Evolutionary conservation across 2,329 filamentous ascomycete species (phyloP), one percentile per base, ranked within the genome.

Genomic region (Venturia asperata): DNA sequence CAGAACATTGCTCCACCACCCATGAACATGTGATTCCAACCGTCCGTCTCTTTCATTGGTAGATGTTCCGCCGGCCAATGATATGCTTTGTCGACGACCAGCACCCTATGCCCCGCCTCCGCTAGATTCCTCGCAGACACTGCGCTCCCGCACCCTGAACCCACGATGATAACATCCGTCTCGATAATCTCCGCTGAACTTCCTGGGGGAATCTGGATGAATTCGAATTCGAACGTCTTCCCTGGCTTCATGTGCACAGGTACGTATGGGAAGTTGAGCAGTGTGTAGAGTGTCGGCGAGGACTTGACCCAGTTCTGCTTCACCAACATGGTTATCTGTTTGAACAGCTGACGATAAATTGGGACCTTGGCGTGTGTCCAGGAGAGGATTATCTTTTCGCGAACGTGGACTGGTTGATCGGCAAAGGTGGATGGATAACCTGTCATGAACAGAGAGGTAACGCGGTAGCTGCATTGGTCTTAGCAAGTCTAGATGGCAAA

Each of bases 51-150:
- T 1, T 80, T 75, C 88, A 96, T 91, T 1, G 92, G 92, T 9
- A 92, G 84, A 67, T 89, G 84, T 1, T 85, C 80, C 0, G 89
- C 83, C 0, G 86, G 78, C 77, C 89, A 93, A 72, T 94, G 84
- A 73, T 92, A 91, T 1, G 84, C 85, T 73, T 94, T 94, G 69
- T 95, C 91, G 3, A 91, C 87, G 0, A 97, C 90, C 4, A 96
- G 74, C 37, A 96, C 91, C 24, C 81, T 80, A 68, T 89, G 81
- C 4, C 89, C 90, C 0, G 87, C 89, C 74, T 92, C 87, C 11
- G 92, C 85, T 1, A 96, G 78, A 62, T 90, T 88, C 75, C 92
- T 92, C 30, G 92, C 92, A 43, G 83, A 85, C 0, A 96, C 91
- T 11, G 83, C 90, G 49, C 90, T 92, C 68, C 92, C 92, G 70